phyloP scores from a whole-genome alignment of 768 basidiomycete genomes.

The Strobilomyces echinocephalus region DNA sequence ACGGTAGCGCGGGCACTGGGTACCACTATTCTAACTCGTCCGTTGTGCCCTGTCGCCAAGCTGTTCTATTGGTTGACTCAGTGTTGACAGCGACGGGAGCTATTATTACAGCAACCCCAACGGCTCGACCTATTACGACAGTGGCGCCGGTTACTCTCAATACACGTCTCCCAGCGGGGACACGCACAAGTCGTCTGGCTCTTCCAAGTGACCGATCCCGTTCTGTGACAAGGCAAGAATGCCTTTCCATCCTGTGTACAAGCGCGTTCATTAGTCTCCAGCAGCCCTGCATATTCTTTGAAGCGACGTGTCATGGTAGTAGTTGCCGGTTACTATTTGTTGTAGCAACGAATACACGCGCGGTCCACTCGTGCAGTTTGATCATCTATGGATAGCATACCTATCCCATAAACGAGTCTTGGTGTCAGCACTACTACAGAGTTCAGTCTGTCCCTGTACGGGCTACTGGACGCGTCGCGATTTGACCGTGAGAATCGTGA shows the following conservation, averaged over 20 bases:
- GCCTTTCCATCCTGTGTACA: not conserved
- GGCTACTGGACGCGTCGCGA: too few relatives aligned
- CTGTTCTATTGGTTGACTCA: not conserved
- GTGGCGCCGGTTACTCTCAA: constrained; percentile 40
- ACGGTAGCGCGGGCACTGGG: constrained; percentile 36
- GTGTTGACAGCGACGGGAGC: constrained; percentile 41
- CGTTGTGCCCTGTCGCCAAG: constrained; percentile 8
- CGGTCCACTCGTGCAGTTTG: too few relatives aligned
- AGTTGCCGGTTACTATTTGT: too few relatives aligned
- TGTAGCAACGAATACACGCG: not conserved
- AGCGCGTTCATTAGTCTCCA: not conserved
- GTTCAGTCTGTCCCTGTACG: too few relatives aligned
- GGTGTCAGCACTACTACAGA: too few relatives aligned
- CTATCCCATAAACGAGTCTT: too few relatives aligned
- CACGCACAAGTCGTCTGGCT: constrained; percentile 23
- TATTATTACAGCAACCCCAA: constrained; percentile 64
- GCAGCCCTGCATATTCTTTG: not conserved
- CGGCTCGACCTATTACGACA: constrained; percentile 57
- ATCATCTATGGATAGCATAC: too few relatives aligned
- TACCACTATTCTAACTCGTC: constrained; percentile 65
- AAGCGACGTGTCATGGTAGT: not conserved
- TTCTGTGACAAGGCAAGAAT: not conserved
- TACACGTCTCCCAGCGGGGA: constrained; percentile 47
- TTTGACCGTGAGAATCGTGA: too few relatives aligned
- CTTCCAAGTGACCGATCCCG: constrained; percentile 19